Evolutionary conservation across 2,329 filamentous ascomycete species (phyloP).

Genomic region (Dryadomyces sulphureus): DNA sequence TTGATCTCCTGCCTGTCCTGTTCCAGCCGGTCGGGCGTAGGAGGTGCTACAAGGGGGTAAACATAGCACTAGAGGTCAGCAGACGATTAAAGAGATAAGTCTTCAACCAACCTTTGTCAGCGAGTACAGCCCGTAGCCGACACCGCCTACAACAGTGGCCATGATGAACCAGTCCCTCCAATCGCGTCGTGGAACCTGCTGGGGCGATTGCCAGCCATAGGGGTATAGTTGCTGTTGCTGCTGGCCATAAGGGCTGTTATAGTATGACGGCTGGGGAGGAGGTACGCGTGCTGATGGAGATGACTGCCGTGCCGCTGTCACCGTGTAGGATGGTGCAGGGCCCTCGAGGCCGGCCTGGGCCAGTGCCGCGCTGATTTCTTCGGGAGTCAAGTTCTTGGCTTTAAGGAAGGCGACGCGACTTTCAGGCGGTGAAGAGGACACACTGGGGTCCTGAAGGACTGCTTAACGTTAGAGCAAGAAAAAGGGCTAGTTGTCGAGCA

Average conservation of each 20-base stretch:
- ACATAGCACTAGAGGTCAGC: slow-evolving; percentile 93
- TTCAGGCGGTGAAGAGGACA: slow-evolving; percentile 78
- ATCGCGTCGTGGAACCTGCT: slow-evolving; percentile 60
- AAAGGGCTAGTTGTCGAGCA: background rate
- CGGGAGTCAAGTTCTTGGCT: slow-evolving; percentile 92
- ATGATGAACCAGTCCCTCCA: slow-evolving; percentile 99
- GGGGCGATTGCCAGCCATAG: slow-evolving; percentile 41
- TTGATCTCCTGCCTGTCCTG: slow-evolving; percentile 90
- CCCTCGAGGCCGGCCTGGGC: slow-evolving; percentile 52
- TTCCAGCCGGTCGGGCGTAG: slow-evolving; percentile 83
- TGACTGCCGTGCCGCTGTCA: slow-evolving; percentile 13
- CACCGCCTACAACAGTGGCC: slow-evolving; percentile 84
- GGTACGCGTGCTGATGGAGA: slow-evolving; percentile 18
- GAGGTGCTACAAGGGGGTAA: slow-evolving; percentile 77
- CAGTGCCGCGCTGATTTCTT: slow-evolving; percentile 80
- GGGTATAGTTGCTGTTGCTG: slow-evolving; percentile 30
- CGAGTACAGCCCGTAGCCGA: slow-evolving; percentile 77
- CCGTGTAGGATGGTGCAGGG: slow-evolving; percentile 19
- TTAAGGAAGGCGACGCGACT: slow-evolving; percentile 86
- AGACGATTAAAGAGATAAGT: too few species aligned
- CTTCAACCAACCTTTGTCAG: slow-evolving; percentile 87
- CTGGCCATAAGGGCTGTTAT: slow-evolving; percentile 26
- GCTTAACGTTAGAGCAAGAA: background rate
- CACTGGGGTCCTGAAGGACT: slow-evolving; percentile 92
- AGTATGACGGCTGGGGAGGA: slow-evolving; percentile 25